Conservation (phyloP, 257 asterid genomes). For the Ilex aquifolium region DNA sequence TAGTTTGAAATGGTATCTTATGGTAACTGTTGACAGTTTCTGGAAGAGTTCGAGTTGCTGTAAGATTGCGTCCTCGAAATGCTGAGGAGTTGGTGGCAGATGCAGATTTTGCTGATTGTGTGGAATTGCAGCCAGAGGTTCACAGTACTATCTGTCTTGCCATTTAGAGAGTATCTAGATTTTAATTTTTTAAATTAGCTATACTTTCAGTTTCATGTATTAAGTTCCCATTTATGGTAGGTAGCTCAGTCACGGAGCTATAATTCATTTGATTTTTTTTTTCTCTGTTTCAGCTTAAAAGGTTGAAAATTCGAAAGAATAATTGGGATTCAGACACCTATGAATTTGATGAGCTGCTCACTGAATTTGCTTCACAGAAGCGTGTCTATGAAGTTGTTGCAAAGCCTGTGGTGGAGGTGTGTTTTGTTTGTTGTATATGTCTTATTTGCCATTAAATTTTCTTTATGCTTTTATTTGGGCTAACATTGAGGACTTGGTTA, state of each 20-base stretch:
- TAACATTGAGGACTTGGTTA: no score
- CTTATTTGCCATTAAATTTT: background rate
- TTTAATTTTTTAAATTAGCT: constrained; percentile 6
- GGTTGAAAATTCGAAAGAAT: constrained; percentile 92
- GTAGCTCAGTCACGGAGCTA: constrained; percentile 17
- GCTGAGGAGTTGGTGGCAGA: constrained; percentile 89
- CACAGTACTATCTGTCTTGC: background rate
- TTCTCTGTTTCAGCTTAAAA: constrained; percentile 64
- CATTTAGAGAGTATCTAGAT: background rate
- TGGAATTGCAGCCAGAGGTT: constrained; percentile 97
- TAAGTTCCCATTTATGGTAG: constrained; percentile 1
- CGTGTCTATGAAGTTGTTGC: constrained; percentile 99
- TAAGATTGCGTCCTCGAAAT: constrained; percentile 89
- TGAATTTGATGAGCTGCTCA: constrained; percentile 93
- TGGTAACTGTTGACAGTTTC: constrained; percentile 41
- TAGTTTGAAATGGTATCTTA: background rate
- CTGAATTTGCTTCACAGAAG: constrained; percentile 93
- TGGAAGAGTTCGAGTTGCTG: constrained; percentile 97
- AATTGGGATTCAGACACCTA: constrained; percentile 98
- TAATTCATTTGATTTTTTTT: constrained; percentile 2
- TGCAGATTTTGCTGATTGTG: constrained; percentile 99
- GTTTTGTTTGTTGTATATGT: constrained; percentile 22
- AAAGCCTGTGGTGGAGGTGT: constrained; percentile 98
- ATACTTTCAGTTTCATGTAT: constrained; percentile 11
- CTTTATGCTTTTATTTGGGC: background rate